Evolutionary conservation across 2,329 filamentous ascomycete genomes (phyloP).

Genomic region (Fusarium odoratissimum): DNA sequence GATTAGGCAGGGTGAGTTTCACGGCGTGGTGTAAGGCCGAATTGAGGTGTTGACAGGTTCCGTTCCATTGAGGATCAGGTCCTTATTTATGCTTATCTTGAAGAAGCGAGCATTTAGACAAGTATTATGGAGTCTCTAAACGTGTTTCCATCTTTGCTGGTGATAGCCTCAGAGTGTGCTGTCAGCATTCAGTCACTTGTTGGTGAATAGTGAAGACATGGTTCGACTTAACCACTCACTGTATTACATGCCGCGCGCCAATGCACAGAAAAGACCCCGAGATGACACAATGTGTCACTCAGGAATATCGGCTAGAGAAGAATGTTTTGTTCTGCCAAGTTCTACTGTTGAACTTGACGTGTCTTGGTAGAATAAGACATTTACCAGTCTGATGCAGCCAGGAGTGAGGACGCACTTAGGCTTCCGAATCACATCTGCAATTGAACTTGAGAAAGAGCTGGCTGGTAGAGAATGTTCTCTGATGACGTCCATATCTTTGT

Average conservation of each 20-base stretch:
- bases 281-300: neutral
- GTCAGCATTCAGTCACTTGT: neutral
- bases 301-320: neutral
- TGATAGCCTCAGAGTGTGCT: neutral
- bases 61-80: neutral
- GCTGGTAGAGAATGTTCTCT: no score
- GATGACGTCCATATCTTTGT: neutral
- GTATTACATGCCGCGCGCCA: neutral
- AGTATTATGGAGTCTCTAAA: neutral
- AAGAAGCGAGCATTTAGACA: neutral
- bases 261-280: neutral
- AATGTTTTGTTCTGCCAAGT: neutral
- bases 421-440: fast-evolving
- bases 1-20: conserved; percentile 24
- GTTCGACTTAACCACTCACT: neutral
- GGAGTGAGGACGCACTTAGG: fast-evolving
- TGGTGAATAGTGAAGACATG: neutral
- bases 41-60: neutral
- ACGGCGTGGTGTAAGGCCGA: neutral
- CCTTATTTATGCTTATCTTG: neutral
- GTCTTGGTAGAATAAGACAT: fast-evolving
- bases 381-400: neutral
- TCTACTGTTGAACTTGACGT: neutral
- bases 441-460: neutral
- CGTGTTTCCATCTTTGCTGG: neutral